phyloP scores from a whole-genome alignment of 1,139 yeast genomes.

The Protomyces inouyei region DNA sequence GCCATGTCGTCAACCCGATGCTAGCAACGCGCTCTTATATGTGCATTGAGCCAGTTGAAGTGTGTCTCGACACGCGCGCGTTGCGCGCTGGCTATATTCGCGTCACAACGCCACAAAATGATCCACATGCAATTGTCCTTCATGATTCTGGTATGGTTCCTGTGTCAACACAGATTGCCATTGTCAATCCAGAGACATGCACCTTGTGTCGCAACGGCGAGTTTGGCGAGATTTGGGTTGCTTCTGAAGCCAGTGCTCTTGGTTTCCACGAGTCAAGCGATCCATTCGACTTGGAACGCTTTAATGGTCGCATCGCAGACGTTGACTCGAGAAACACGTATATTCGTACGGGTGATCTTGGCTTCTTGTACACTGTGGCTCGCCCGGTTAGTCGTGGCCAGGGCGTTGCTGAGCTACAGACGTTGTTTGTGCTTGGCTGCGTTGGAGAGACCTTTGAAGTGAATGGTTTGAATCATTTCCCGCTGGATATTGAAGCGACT shows the following conservation, averaged over 20 bases:
- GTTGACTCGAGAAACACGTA: conserved; percentile 63
- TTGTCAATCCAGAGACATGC: conserved; percentile 89
- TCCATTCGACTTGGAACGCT: conserved; percentile 47
- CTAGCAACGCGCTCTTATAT: conserved; percentile 80
- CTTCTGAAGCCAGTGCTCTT: conserved; percentile 73
- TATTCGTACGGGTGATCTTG: conserved; percentile 88
- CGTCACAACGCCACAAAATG: conserved; percentile 62
- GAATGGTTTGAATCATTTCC: conserved; percentile 87
- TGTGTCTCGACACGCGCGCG: conserved; percentile 82
- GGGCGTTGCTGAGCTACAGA: conserved; percentile 58
- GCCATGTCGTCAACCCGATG: conserved; percentile 76
- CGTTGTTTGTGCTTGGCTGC: conserved; percentile 77
- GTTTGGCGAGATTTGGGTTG: conserved; percentile 95
- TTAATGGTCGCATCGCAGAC: conserved; percentile 54
- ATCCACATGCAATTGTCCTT: conserved; percentile 54
- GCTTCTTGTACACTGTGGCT: conserved; percentile 74
- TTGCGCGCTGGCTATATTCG: conserved; percentile 82
- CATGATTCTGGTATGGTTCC: conserved; percentile 98
- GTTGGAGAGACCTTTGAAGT: conserved; percentile 87
- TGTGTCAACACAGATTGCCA: conserved; percentile 86
- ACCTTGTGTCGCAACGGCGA: conserved; percentile 83
- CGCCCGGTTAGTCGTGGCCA: conserved; percentile 45
- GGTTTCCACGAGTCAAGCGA: conserved; percentile 55
- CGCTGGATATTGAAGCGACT: conserved; percentile 72
- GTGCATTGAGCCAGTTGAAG: conserved; percentile 81